These are phyloP conservation scores for Tetramitus jugosus DNA, from an alignment of 208 protist species.

Conservation along the genomic window DNA sequence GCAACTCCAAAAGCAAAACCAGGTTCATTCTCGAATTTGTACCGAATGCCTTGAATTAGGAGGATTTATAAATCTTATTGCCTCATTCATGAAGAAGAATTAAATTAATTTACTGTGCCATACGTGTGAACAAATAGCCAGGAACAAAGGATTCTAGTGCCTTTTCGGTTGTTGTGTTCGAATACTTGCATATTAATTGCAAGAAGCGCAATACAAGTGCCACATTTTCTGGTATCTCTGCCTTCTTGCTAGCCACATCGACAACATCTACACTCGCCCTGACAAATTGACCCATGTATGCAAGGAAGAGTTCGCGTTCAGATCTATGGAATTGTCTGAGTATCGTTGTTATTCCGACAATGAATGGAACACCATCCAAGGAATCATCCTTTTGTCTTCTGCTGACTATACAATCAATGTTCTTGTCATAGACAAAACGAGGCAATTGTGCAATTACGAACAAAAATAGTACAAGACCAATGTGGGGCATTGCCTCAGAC, in stretches of 20 bases:
- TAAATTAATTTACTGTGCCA: too few species aligned
- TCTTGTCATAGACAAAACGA: constrained; percentile 51
- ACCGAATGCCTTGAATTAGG: neutral
- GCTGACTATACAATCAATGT: constrained; percentile 46
- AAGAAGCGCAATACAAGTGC: constrained; percentile 41
- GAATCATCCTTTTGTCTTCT: constrained; percentile 45
- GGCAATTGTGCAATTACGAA: constrained; percentile 55
- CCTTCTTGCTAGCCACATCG: constrained; percentile 1
- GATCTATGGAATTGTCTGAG: constrained; percentile 82
- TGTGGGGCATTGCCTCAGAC: constrained; percentile 46
- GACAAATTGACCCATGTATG: constrained; percentile 69
- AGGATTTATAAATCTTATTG: neutral
- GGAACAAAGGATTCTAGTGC: constrained; percentile 38
- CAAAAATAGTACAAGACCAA: constrained; percentile 65
- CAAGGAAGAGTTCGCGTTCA: constrained; percentile 59
- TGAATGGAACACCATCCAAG: constrained; percentile 69
- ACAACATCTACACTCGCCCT: constrained; percentile 48
- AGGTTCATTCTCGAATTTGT: neutral
- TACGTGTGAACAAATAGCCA: constrained; percentile 39
- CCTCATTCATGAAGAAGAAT: too few species aligned
- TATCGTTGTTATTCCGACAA: constrained; percentile 70
- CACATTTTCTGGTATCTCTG: constrained; percentile 3
- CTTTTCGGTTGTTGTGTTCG: constrained; percentile 32
- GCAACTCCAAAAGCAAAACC: neutral
- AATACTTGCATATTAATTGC: constrained; percentile 45